Evolutionary conservation across 768 basidiomycete genomes (phyloP).

Genomic region (Suillus sp.): DNA sequence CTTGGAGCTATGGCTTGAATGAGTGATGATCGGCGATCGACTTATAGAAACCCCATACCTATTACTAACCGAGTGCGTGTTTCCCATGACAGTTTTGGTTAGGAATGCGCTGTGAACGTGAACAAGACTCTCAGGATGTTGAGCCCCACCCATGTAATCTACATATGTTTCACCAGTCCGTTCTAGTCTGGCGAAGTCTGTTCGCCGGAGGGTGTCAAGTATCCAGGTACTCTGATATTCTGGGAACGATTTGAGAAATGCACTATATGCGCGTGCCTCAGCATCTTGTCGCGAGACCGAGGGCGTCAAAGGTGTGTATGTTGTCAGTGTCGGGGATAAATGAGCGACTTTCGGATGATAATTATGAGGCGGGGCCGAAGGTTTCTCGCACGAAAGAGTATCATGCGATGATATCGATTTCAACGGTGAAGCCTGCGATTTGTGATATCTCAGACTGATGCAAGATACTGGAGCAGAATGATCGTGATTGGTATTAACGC

Average conservation of each 20-base stretch:
- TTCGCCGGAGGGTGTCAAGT: slow-evolving; percentile 64
- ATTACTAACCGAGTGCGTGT: slow-evolving; percentile 83
- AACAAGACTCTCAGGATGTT: slow-evolving; percentile 80
- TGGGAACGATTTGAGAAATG: slow-evolving; percentile 47
- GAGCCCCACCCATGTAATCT: slow-evolving; percentile 84
- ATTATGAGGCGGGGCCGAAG: slow-evolving; percentile 9
- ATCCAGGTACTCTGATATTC: slow-evolving; percentile 74
- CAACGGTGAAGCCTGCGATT: slow-evolving; percentile 36
- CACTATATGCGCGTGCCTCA: slow-evolving; percentile 45
- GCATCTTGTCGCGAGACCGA: slow-evolving; percentile 32
- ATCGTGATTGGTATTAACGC: slow-evolving; percentile 12
- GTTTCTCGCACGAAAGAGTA: slow-evolving; percentile 37
- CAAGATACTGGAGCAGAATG: slow-evolving; percentile 31
- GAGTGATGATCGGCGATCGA: background rate
- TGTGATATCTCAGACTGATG: slow-evolving; percentile 42
- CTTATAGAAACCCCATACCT: slow-evolving; percentile 47
- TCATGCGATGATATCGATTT: slow-evolving; percentile 44
- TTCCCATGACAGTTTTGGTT: slow-evolving; percentile 66
- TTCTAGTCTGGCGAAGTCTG: slow-evolving; percentile 62
- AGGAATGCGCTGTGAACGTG: slow-evolving; percentile 72
- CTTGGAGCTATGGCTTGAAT: slow-evolving; percentile 54
- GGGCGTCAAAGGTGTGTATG: slow-evolving; percentile 32
- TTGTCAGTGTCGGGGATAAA: slow-evolving; percentile 17
- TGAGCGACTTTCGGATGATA: slow-evolving; percentile 9
- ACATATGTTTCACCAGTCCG: slow-evolving; percentile 73